A percentile compares a stretch with the other conserved stretches of the same genome.
Evolutionary conservation across 208 protist genomes (phyloP).

Genomic region (Trypanosoma vivax): DNA sequence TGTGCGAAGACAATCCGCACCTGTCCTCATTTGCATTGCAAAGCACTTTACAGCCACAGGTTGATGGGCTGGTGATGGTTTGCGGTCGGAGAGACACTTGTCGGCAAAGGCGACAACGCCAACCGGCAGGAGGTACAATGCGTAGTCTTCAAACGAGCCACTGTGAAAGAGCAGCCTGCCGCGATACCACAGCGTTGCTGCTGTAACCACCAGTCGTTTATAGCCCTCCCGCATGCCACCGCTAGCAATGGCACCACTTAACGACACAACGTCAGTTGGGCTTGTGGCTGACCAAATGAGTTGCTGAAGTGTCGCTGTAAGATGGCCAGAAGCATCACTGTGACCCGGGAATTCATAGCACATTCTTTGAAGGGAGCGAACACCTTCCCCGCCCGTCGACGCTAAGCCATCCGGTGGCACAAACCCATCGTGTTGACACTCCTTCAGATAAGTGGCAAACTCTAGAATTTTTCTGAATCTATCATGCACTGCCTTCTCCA

Average conservation of each 20-base stretch:
- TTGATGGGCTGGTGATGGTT: background rate
- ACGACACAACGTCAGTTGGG: conserved; percentile 20
- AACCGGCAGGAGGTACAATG: conserved; percentile 31
- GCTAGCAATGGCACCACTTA: conserved; percentile 27
- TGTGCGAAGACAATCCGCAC: background rate
- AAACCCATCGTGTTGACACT: conserved; percentile 5
- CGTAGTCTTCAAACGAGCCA: conserved; percentile 5
- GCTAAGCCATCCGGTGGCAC: background rate
- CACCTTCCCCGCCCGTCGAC: background rate
- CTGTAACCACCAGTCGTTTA: conserved; percentile 16
- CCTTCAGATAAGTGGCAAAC: conserved; percentile 8
- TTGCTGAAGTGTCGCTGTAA: conserved; percentile 23
- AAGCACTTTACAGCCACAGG: conserved; percentile 15
- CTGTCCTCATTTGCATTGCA: conserved; percentile 1
- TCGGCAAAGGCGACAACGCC: conserved; percentile 27
- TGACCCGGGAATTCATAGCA: conserved; percentile 21
- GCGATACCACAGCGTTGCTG: conserved; percentile 24
- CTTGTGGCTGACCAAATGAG: conserved; percentile 33
- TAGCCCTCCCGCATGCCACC: conserved; percentile 20
- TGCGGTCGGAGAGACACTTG: conserved; percentile 7
- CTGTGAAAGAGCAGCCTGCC: conserved; percentile 16
- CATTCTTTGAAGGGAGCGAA: conserved; percentile 21
- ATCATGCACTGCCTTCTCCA: conserved; percentile 23
- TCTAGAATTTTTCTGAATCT: conserved; percentile 19
- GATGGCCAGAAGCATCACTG: conserved; percentile 20